Conservation (phyloP, 2,329 filamentous ascomycete genomes). For the Gliomastix tumulicola region DNA sequence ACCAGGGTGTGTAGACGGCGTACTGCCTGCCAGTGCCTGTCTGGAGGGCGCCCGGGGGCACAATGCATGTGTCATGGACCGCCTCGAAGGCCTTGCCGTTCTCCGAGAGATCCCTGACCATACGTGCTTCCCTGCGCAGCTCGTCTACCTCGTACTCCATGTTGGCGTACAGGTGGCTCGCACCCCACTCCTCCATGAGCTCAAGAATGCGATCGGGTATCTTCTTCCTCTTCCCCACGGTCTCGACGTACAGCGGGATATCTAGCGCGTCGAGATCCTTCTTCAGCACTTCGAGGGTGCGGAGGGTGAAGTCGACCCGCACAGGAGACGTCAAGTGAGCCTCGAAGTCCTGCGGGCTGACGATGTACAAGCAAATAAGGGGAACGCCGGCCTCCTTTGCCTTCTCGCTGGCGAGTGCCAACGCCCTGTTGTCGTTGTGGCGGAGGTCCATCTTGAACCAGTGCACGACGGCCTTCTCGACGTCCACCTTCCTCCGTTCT, state of each 20-base stretch:
- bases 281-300: slow-evolving; percentile 60
- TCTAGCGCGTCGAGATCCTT: slow-evolving; percentile 61
- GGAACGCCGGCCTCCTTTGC: slow-evolving; percentile 64
- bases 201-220: slow-evolving; percentile 56
- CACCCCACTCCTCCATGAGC: slow-evolving; percentile 64
- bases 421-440: slow-evolving; percentile 62
- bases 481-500: slow-evolving; percentile 41
- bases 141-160: slow-evolving; percentile 92
- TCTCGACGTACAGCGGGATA: slow-evolving; percentile 74
- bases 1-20: slow-evolving; percentile 81
- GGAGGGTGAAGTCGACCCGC: slow-evolving; percentile 74
- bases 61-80: slow-evolving; percentile 76
- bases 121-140: slow-evolving; percentile 63
- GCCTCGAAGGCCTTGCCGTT: slow-evolving; percentile 63
- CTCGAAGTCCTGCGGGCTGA: slow-evolving; percentile 78
- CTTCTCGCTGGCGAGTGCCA: slow-evolving; percentile 57
- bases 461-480: slow-evolving; percentile 64
- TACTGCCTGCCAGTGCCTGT: slow-evolving; percentile 72
- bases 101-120: slow-evolving; percentile 55
- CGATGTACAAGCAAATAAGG: slow-evolving; percentile 68
- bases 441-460: slow-evolving; percentile 88
- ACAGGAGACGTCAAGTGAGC: slow-evolving; percentile 70
- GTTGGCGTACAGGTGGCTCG: slow-evolving; percentile 71
- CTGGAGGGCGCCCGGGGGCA: slow-evolving; percentile 62
- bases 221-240: slow-evolving; percentile 55